A percentile compares a stretch with the other conserved stretches of the same genome.
Conservation (phyloP, 2,329 filamentous ascomycete species). For the Sporothrix phasma region DNA sequence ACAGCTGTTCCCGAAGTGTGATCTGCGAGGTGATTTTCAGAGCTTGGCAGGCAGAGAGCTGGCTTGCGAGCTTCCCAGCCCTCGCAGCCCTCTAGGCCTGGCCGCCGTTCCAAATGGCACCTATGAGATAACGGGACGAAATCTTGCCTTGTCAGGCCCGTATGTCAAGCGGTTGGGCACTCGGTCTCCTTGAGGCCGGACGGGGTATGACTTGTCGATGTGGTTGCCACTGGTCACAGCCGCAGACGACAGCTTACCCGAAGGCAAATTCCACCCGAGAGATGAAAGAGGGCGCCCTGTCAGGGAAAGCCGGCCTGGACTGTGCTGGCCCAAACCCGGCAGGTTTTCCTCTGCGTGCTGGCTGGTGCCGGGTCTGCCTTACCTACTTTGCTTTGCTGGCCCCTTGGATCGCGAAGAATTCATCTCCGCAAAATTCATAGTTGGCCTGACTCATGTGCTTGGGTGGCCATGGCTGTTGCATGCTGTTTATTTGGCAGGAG, state of each 20-base stretch:
- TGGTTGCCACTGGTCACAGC: background rate
- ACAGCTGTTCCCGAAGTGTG: background rate
- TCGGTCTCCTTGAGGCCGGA: background rate
- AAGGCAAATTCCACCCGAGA: background rate
- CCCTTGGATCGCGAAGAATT: background rate
- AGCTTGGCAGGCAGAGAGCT: background rate
- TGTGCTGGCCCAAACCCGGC: background rate
- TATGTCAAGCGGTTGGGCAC: background rate
- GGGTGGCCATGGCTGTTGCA: background rate
- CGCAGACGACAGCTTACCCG: background rate
- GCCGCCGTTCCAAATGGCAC: background rate
- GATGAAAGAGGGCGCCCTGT: conserved; percentile 1
- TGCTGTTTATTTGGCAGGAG: background rate
- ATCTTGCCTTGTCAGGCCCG: background rate
- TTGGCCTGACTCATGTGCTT: background rate
- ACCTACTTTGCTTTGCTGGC: background rate
- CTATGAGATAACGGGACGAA: background rate
- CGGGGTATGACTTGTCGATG: background rate
- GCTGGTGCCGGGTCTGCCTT: background rate
- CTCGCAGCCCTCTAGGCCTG: too few species aligned
- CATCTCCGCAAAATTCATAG: background rate
- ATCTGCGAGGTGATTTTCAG: background rate
- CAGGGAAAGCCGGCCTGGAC: background rate
- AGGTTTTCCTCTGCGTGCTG: background rate
- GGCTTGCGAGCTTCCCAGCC: background rate